Percentiles rank a stretch among this genome's conserved stretches.
Evolutionary conservation across 805 yeast genomes (phyloP).

Genomic region (Wickerhamiella galacta): DNA sequence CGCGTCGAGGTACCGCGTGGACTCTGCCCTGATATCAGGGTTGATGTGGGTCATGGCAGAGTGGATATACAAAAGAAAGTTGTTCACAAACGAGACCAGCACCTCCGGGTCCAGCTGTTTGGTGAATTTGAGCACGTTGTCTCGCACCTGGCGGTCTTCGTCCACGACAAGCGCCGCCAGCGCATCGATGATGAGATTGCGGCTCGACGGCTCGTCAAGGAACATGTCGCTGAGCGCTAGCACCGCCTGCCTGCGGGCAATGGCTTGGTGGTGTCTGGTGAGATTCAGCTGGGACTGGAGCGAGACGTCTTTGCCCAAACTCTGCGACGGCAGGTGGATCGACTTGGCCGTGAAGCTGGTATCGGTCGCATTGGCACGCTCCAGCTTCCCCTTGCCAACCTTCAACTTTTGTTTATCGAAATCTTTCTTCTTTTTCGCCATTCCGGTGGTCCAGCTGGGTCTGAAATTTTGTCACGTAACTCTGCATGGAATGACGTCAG

Average conservation of each 20-base stretch:
- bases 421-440: conserved; percentile 56
- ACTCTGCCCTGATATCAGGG: conserved; percentile 56
- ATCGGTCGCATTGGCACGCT: conserved; percentile 63
- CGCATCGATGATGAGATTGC: conserved; percentile 26
- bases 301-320: conserved; percentile 15
- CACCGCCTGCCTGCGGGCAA: conserved; percentile 14
- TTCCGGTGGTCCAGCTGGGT: too few species aligned
- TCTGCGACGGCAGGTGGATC: conserved; percentile 33
- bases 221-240: conserved; percentile 8
- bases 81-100: conserved; percentile 23
- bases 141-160: conserved; percentile 46
- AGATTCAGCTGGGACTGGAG: conserved; percentile 10
- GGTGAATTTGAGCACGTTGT: conserved; percentile 32
- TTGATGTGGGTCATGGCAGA: conserved; percentile 89
- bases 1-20: conserved; percentile 48
- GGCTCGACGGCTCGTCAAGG: conserved; percentile 5
- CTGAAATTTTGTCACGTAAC: too few species aligned
- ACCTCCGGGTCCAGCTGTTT: conserved; percentile 12
- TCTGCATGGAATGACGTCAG: too few species aligned
- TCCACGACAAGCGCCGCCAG: conserved; percentile 52
- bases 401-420: conserved; percentile 61
- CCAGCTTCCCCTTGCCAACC: conserved; percentile 70
- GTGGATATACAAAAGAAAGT: conserved; percentile 49
- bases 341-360: conserved; percentile 66
- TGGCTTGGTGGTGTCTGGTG: conserved; percentile 15